Evolutionary conservation across 139 green algal genomes (phyloP).

Genomic region (Helicosporidium sp.): DNA sequence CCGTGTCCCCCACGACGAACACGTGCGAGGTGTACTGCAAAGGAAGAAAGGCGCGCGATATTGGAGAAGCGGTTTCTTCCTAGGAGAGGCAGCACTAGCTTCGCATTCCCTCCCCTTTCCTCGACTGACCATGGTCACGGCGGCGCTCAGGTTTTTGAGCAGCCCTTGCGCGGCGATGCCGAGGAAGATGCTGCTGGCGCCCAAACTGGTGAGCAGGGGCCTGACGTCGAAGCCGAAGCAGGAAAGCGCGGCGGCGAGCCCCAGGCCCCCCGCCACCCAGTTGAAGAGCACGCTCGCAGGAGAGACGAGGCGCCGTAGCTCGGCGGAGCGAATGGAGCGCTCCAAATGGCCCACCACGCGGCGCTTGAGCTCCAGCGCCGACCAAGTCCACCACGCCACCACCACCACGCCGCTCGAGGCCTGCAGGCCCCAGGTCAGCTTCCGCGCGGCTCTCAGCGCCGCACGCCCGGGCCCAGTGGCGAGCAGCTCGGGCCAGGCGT

Average conservation of each 20-base stretch:
- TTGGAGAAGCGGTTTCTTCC: background rate
- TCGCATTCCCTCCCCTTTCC: background rate
- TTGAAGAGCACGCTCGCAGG: no score
- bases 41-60: background rate
- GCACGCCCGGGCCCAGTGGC: no score
- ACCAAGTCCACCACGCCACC: no score
- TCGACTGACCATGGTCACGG: constrained; percentile 3
- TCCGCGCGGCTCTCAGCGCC: no score
- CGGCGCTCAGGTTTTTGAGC: constrained; percentile 5
- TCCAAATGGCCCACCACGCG: no score
- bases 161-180: constrained; percentile 10
- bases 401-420: no score
- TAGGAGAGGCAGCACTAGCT: background rate
- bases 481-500: no score
- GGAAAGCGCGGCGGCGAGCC: background rate
- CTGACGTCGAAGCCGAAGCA: constrained; percentile 10
- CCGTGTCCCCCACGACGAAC: constrained; percentile 5
- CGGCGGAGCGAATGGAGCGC: no score
- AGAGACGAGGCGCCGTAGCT: background rate
- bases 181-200: constrained; percentile 7
- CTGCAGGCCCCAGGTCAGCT: no score
- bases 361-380: no score
- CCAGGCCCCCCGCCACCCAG: background rate
- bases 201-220: constrained; percentile 11
- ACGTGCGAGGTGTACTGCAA: constrained; percentile 1